Base-by-base conservation (phyloP, 805 yeast species). In the Hanseniaspora vineae region DNA sequence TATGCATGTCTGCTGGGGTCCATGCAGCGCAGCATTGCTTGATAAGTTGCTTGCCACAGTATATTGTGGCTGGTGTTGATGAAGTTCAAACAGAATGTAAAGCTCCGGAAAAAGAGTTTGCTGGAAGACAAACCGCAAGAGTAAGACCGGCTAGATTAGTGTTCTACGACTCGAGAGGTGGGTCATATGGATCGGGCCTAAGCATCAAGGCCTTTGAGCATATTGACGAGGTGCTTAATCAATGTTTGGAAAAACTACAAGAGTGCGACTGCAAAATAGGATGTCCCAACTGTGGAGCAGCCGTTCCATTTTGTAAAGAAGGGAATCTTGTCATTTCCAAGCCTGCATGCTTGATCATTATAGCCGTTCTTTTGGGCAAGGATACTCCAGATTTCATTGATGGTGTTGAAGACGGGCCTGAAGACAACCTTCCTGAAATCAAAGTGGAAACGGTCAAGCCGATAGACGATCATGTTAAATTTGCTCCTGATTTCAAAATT, bases 91-190 rank as follows among this genome's bases (percentile, higher is more conserved):
- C 97, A 0, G 99, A 92, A 62, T 92, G 99, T 64, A 92, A 92
- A 58, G 97, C 97, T 0, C 97, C 98, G 0, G 95, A 88, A 54
- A 92, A 92, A 57, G 99, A 92, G 59, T 85, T 90, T 70, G 85
- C 96, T 1, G 72, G 73, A 44, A 65, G 87, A 31, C 84, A 84
- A 57, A 74, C 90, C 0, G 63, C 65, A 15, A 67, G 98, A 39
- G 76, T 75, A 49, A 67, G 99, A 40, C 97, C 97, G 0, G 95
- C 95, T 0, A 68, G 98, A 47, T 66, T 92, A 45, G 78, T 89
- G 1, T 84, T 92, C 54, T 80, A 79, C 58, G 97, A 92, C 61
- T 73, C 86, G 1, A 78, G 80, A 56, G 96, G 95, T 11, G 95
- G 95, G 1, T 71, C 71, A 48, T 68, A 71, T 42, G 96, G 96